Conservation (phyloP, 345 rosid species). For the Gossypium raimondii region DNA sequence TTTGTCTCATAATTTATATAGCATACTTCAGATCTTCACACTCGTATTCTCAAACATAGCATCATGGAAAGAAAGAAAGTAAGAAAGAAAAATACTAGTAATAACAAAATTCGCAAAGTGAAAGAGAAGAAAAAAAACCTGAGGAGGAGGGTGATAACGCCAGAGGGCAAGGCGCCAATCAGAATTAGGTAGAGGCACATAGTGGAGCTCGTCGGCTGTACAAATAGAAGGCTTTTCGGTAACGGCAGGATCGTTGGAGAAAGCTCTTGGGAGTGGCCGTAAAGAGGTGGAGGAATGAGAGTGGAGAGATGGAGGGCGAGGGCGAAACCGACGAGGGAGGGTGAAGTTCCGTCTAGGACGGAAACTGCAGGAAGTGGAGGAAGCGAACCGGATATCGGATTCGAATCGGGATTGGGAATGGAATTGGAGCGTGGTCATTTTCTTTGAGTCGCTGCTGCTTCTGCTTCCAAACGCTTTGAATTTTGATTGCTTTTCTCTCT, state of each 20-base stretch:
- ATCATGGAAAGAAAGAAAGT: neutral
- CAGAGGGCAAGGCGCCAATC: constrained; percentile 95
- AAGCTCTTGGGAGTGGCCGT: constrained; percentile 15
- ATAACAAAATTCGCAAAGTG: neutral
- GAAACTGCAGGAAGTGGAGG: neutral
- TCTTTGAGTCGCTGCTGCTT: neutral
- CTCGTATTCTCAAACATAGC: neutral
- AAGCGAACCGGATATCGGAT: constrained; percentile 1
- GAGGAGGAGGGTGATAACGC: constrained; percentile 63
- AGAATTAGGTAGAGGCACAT: constrained; percentile 55
- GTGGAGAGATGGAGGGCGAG: neutral
- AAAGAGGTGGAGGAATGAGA: neutral
- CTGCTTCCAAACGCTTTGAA: neutral
- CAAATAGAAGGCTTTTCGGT: constrained; percentile 65
- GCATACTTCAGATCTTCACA: neutral
- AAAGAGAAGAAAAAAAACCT: constrained; percentile 24
- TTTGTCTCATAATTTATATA: neutral
- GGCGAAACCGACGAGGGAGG: neutral
- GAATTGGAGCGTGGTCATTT: constrained; percentile 6
- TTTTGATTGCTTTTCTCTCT: neutral
- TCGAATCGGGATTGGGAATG: constrained; percentile 1
- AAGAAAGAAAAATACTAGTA: too few species aligned
- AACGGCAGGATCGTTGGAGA: constrained; percentile 23
- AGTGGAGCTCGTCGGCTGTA: constrained; percentile 96
- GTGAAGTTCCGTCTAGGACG: neutral